These are phyloP conservation scores for Herpetomonas tarakana DNA, from an alignment of 208 protist species.

Conservation along the genomic window DNA sequence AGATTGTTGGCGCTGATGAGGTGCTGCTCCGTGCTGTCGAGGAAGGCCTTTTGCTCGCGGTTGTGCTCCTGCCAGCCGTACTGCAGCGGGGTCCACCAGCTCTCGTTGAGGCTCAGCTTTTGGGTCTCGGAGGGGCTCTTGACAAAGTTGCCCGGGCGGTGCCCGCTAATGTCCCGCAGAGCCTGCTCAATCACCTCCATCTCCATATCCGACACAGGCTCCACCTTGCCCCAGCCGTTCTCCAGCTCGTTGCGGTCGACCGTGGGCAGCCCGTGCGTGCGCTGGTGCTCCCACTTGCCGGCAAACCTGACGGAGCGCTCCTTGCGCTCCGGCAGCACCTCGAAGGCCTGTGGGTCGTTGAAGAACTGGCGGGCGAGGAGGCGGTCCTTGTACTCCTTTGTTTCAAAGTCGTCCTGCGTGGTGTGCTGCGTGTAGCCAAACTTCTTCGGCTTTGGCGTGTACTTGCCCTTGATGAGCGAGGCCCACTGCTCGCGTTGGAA, in stretches of 20 bases:
- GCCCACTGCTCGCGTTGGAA: conserved; percentile 78
- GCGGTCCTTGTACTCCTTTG: conserved; percentile 89
- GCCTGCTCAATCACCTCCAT: conserved; percentile 84
- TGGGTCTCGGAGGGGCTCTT: conserved; percentile 68
- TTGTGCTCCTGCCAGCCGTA: conserved; percentile 88
- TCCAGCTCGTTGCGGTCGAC: conserved; percentile 89
- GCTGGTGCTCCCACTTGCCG: conserved; percentile 81
- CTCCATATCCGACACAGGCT: conserved; percentile 60
- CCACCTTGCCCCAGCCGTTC: conserved; percentile 68
- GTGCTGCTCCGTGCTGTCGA: conserved; percentile 61
- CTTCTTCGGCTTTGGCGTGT: conserved; percentile 82
- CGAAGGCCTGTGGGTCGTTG: conserved; percentile 80
- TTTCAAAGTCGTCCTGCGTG: conserved; percentile 87
- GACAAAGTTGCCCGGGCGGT: conserved; percentile 83
- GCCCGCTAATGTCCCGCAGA: conserved; percentile 86
- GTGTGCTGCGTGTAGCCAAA: conserved; percentile 89
- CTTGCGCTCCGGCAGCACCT: conserved; percentile 72
- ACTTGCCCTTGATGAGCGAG: conserved; percentile 74
- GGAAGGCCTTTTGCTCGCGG: conserved; percentile 55
- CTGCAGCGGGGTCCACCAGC: conserved; percentile 74
- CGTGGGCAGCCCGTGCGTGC: conserved; percentile 69
- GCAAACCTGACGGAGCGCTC: conserved; percentile 68
- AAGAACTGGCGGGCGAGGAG: conserved; percentile 84
- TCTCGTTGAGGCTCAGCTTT: conserved; percentile 72
- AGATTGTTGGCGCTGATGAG: conserved; percentile 60